phyloP scores from a whole-genome alignment of 352 stramenopile genomes.

The Pythium aquatile region DNA sequence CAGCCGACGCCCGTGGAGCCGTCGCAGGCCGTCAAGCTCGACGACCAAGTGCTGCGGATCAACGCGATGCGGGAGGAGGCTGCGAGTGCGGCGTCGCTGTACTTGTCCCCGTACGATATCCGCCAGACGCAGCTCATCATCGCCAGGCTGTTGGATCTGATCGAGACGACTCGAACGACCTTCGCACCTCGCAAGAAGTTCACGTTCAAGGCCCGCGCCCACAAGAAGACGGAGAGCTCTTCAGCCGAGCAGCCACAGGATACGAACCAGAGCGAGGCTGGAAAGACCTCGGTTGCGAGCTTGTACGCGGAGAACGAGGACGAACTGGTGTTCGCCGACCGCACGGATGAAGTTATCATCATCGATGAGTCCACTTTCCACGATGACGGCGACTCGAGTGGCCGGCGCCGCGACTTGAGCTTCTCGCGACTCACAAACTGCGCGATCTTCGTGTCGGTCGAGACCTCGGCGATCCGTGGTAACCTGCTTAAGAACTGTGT shows the following conservation, averaged over 20 bases:
- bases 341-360: constrained; percentile 61
- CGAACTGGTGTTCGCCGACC: constrained; percentile 60
- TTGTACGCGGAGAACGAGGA: constrained; percentile 28
- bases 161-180: constrained; percentile 61
- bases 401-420: constrained; percentile 62
- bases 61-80: constrained; percentile 57
- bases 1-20: constrained; percentile 41
- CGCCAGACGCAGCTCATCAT: constrained; percentile 76
- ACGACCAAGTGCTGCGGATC: constrained; percentile 48
- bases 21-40: constrained; percentile 44
- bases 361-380: constrained; percentile 60
- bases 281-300: neutral
- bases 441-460: constrained; percentile 57
- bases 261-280: constrained; percentile 18
- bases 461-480: constrained; percentile 75
- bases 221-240: constrained; percentile 7
- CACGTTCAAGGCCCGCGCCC: constrained; percentile 41
- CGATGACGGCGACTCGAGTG: constrained; percentile 21
- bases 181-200: constrained; percentile 88
- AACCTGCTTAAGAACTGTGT: constrained; percentile 66
- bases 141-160: constrained; percentile 51
- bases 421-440: constrained; percentile 75
- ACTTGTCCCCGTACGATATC: constrained; percentile 85
- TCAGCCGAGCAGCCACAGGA: neutral
- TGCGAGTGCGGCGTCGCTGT: constrained; percentile 68